Evolutionary conservation across 305 asterid genomes (phyloP), one percentile per base, ranked within the genome.

Genomic region (Rubia peregrina): DNA sequence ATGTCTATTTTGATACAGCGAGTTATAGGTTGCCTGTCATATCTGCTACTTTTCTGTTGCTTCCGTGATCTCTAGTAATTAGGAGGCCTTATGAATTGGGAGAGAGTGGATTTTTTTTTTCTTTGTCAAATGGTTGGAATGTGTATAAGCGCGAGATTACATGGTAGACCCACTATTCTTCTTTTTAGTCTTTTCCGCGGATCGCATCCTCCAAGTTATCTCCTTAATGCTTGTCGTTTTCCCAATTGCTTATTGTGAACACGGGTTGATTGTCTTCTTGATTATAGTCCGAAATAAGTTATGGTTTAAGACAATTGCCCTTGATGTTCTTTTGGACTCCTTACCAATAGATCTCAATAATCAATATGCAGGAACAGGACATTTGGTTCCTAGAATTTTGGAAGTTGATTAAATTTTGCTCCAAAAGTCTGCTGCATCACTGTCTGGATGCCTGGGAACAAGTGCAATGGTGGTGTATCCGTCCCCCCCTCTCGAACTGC

Each of bases 371-470:
- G 93, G 85, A 79, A 91, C 90, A 88, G 91, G 85, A 79, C 84
- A 67, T 65, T 83, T 81, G 84, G 82, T 85, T 70, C 77, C 84
- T 71, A 81, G 81, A 75, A 77, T 70, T 51, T 63, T 70, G 81
- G 80, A 81, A 74, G 81, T 79, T 74, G 73, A 59, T 72, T 74
- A 67, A 83, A 81, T 72, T 83, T 82, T 76, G 79, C 72, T 62
- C 73, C 71, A 74, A 73, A 80, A 82, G 82, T 69, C 73, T 67
- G 73, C 59, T 67, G 72, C 79, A 76, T 63, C 82, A 73, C 79
- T 79, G 81, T 78, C 61, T 63, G n/a, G 42, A 92, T 93, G 98
- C 97, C 97, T 46, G 97, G 95, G 83, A 93, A 89, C 85, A 93
- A 85, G 89, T 86, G 79, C 56, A 85, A 72, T 63, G 88, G 86